Percentiles rank a stretch among this genome's conserved stretches.
phyloP scores from a whole-genome alignment of 371 early-diverging fungal genomes.

The Apophysomyces sp. region DNA sequence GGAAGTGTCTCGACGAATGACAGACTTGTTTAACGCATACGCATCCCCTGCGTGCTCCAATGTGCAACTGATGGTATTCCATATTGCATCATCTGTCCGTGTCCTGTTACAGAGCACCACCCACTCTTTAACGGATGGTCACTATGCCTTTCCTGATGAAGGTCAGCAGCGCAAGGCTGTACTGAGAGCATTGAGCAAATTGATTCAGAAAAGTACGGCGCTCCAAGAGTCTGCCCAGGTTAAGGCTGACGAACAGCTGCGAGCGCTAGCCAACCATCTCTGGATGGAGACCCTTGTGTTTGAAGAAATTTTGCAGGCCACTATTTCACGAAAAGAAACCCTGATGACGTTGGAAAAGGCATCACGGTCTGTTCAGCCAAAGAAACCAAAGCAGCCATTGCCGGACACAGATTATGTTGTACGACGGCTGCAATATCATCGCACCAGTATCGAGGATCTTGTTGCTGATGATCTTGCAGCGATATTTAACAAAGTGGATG shows the following conservation, averaged over 20 bases:
- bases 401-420: not conserved
- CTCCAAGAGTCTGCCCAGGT: not conserved
- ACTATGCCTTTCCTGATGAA: slow-evolving; percentile 33
- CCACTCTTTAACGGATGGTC: slow-evolving; percentile 22
- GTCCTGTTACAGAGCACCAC: slow-evolving; percentile 40
- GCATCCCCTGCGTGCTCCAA: slow-evolving; percentile 7
- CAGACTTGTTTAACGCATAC: slow-evolving; percentile 26
- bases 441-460: not conserved
- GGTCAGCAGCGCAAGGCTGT: slow-evolving; percentile 40
- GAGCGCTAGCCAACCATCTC: slow-evolving; percentile 26
- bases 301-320: slow-evolving; percentile 23
- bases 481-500: not conserved
- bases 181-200: slow-evolving; percentile 30
- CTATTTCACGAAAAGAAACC: not conserved
- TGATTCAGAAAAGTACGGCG: slow-evolving; percentile 39
- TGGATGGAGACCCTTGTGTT: slow-evolving; percentile 27
- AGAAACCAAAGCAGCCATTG: not conserved
- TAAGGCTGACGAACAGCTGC: slow-evolving; percentile 3
- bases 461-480: not conserved
- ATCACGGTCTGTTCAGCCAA: not conserved
- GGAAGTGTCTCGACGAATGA: slow-evolving; percentile 13
- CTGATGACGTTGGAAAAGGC: not conserved
- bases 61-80: slow-evolving; percentile 25
- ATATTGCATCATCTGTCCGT: slow-evolving; percentile 38
- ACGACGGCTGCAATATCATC: not conserved